Evolutionary conservation across 805 yeast species (phyloP), one percentile per base, ranked within the genome.

Genomic region (Pichia occidentalis): DNA sequence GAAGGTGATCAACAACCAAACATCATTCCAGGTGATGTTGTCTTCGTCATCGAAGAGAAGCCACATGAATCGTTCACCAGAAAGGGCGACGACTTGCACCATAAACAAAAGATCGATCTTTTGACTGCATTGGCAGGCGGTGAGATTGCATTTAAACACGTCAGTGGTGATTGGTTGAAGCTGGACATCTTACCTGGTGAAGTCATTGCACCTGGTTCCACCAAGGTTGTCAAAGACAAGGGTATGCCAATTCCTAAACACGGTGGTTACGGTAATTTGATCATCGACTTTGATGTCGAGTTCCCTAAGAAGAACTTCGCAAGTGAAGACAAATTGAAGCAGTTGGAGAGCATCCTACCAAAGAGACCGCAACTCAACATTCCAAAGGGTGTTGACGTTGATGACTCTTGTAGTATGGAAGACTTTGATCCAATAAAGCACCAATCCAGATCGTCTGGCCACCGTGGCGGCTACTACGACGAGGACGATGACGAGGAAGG

Each of bases 1-100:
- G 97, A 90, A 69, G 97, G 97, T 56, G 98, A 92, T 65, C 96
- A 90, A 65, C 92, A 83, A 49, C 97, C 97, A 45, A 87, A 83
- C 61, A 73, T 85, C 42, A 77, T 87, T 44, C 95, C 98, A 22
- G 99, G 99, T 62, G 98, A 92, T 63, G 97, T 92, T 47, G 73
- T 92, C 44, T 87, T 92, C 49, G 83, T 87, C 27, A 75, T 92
- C 48, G 90, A 85, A 47, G 95, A 90, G 71, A 85, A 82, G 70
- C 85, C 86, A 47, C 94, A 92, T 63, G 76, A 73, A 32, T 60
- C 69, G 42, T 92, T 86, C 71, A 75, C 76, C 51, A 85, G 99
- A 76, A 75, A 81, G 61, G 95, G 87, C 50, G 82, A 85, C 59
- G 95, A 92, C 60, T 75, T 92, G 56, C 72, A 71, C 60, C 80